phyloP scores from a whole-genome alignment of 2,329 filamentous ascomycete genomes.

The Paraconiothyrium sp. region DNA sequence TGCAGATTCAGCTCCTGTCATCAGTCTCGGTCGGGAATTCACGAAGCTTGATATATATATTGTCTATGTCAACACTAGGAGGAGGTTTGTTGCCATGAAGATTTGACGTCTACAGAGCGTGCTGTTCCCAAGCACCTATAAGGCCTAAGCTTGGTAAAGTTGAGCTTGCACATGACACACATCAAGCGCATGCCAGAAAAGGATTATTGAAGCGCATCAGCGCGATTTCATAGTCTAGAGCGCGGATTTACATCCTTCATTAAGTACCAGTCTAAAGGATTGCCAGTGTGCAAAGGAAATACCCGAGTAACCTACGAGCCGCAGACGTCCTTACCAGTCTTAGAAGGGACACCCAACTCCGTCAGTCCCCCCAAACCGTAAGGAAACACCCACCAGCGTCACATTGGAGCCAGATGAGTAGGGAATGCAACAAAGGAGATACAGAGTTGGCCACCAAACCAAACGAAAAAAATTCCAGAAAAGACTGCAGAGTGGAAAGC shows the following conservation, averaged over 20 bases:
- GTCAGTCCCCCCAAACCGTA: conserved; percentile 26
- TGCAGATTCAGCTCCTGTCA: neutral
- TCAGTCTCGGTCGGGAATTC: neutral
- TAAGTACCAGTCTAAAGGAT: conserved; percentile 52
- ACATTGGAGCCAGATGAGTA: conserved; percentile 27
- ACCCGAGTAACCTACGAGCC: conserved; percentile 33
- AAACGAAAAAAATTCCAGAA: conserved; percentile 33
- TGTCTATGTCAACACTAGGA: too few species aligned
- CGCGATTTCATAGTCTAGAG: conserved; percentile 44
- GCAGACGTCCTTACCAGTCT: conserved; percentile 46
- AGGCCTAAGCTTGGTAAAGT: too few species aligned
- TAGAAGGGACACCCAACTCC: conserved; percentile 46
- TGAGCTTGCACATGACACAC: neutral
- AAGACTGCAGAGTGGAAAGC: conserved; percentile 28
- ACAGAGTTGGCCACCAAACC: conserved; percentile 23
- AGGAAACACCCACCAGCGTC: conserved; percentile 21
- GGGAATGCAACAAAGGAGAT: conserved; percentile 41
- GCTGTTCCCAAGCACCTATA: too few species aligned
- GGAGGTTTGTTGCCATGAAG: too few species aligned
- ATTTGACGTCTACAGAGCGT: too few species aligned
- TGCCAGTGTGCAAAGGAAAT: conserved; percentile 41
- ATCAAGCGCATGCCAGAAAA: conserved; percentile 6
- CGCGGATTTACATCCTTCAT: conserved; percentile 52
- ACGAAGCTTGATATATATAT: neutral
- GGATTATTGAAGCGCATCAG: conserved; percentile 44